A percentile compares a stretch with the other conserved stretches of the same genome.
Evolutionary conservation across 768 basidiomycete genomes (phyloP).

Genomic region (Mycena vitilis): DNA sequence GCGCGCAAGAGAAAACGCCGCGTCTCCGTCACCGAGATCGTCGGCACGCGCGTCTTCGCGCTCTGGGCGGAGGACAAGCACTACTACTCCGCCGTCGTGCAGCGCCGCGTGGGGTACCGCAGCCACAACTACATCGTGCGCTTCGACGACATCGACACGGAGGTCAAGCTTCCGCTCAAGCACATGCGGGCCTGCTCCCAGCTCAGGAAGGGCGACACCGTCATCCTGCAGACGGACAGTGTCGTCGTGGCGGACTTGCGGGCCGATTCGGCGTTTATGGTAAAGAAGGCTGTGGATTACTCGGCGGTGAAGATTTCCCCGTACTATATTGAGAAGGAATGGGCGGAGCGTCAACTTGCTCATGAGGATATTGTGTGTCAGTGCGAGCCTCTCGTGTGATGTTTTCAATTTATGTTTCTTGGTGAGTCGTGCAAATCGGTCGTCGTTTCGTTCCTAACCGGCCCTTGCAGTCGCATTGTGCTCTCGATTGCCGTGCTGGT

Average conservation of each 20-base stretch:
- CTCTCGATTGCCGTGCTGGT: too few species aligned
- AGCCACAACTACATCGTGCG: background rate
- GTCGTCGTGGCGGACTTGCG: background rate
- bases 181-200: background rate
- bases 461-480: too few species aligned
- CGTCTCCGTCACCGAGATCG: background rate
- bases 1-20: constrained; percentile 4
- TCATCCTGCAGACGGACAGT: constrained; percentile 5
- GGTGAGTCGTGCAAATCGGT: too few species aligned
- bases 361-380: background rate
- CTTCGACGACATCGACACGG: constrained; percentile 9
- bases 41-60: constrained; percentile 14
- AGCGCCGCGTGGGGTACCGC: background rate
- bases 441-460: too few species aligned
- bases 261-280: background rate
- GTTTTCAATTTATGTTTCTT: too few species aligned
- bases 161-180: background rate
- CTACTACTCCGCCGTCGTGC: constrained; percentile 18
- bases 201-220: background rate
- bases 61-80: constrained; percentile 4
- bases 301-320: background rate
- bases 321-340: background rate
- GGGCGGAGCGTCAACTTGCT: background rate
- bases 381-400: too few species aligned
- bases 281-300: background rate